Conservation (phyloP, 192 early-diverging fungal genomes). For the Phlyctochytrium arcticum region DNA sequence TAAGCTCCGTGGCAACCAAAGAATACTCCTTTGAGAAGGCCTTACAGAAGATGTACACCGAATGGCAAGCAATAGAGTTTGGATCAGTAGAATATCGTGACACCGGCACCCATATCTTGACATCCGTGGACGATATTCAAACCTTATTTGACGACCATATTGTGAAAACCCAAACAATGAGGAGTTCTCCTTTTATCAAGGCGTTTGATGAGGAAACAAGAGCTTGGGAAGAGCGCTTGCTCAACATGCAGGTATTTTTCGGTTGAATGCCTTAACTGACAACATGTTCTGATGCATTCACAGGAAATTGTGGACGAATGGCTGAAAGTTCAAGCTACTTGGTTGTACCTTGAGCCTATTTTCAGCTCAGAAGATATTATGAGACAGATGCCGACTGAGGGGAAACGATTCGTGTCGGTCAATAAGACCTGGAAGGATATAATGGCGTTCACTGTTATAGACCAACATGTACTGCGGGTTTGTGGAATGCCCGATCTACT, state of each 20-base stretch:
- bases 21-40: slow-evolving; percentile 65
- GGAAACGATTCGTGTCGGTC: slow-evolving; percentile 51
- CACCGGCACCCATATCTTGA: slow-evolving; percentile 57
- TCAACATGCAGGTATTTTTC: slow-evolving; percentile 45
- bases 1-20: slow-evolving; percentile 52
- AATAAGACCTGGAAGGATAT: slow-evolving; percentile 63
- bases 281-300: slow-evolving; percentile 1
- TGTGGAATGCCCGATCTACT: slow-evolving; percentile 53
- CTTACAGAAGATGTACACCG: slow-evolving; percentile 58
- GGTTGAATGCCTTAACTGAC: not conserved
- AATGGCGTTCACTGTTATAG: slow-evolving; percentile 45
- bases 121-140: slow-evolving; percentile 53
- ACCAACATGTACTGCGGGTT: slow-evolving; percentile 48
- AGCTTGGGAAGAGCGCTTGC: slow-evolving; percentile 47
- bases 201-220: slow-evolving; percentile 56
- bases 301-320: slow-evolving; percentile 61
- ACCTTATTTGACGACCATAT: slow-evolving; percentile 62
- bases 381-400: slow-evolving; percentile 62
- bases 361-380: slow-evolving; percentile 63
- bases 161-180: slow-evolving; percentile 61
- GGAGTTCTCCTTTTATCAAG: slow-evolving; percentile 60
- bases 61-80: slow-evolving; percentile 57
- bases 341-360: slow-evolving; percentile 61
- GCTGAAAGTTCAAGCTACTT: slow-evolving; percentile 60
- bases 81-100: slow-evolving; percentile 54